phyloP scores from a whole-genome alignment of 306 rosid species.

The Castanea crenata region DNA sequence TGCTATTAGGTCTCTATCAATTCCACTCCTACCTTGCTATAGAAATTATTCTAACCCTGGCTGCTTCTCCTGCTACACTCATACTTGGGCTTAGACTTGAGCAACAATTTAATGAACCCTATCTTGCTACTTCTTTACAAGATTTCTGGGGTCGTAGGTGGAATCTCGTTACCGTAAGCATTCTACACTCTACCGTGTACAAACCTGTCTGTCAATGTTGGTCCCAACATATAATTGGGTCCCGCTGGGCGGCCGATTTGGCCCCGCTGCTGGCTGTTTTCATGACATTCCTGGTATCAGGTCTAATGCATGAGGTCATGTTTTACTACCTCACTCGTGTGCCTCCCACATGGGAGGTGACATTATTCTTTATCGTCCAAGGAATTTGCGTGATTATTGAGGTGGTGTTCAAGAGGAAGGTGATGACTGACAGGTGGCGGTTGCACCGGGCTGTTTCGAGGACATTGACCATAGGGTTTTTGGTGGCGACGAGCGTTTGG shows the following conservation, averaged over 20 bases:
- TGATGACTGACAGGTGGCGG: conserved; percentile 32
- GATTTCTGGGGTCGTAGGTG: conserved; percentile 88
- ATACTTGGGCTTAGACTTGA: conserved; percentile 37
- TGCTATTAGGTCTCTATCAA: conserved; percentile 35
- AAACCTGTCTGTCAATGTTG: conserved; percentile 19
- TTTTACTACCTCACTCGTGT: conserved; percentile 57
- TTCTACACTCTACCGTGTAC: conserved; percentile 51
- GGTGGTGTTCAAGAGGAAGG: conserved; percentile 46
- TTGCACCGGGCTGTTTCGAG: conserved; percentile 36
- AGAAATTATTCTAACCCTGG: conserved; percentile 41
- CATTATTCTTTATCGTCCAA: conserved; percentile 56
- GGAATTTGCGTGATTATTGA: conserved; percentile 52
- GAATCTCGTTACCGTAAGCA: conserved; percentile 66
- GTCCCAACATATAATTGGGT: not conserved
- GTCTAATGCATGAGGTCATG: conserved; percentile 62
- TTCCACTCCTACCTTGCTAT: conserved; percentile 53
- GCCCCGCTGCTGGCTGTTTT: conserved; percentile 1
- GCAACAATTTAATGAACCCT: conserved; percentile 65
- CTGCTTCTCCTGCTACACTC: conserved; percentile 38
- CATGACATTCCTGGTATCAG: conserved; percentile 47
- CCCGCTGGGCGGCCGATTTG: not conserved
- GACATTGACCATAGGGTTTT: conserved; percentile 29
- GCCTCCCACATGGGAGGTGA: conserved; percentile 80
- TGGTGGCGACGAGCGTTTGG: conserved; percentile 49
- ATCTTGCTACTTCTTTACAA: conserved; percentile 61